Evolutionary conservation across 345 rosid genomes (phyloP), one percentile per base, ranked within the genome.

Genomic region (Balakata baccata): DNA sequence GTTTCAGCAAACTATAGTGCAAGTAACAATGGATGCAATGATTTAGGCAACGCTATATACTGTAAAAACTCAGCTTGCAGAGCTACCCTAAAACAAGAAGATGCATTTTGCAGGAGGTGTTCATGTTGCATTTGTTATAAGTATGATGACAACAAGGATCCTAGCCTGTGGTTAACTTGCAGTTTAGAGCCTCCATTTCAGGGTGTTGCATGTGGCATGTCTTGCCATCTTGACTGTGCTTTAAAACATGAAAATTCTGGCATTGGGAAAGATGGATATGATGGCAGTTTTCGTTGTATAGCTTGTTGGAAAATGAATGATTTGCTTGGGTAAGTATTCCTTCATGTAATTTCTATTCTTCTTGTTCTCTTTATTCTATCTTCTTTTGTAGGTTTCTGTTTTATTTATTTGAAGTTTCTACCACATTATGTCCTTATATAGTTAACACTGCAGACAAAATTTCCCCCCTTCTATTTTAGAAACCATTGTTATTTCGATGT

Each of bases 131-230:
- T 92, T 20, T 95, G 99, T 78, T 82, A 69, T 34, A 85, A 77
- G 73, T 95, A 87, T 75, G 99, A 92, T 72, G 98, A 95, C 85
- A 90, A 90, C 63, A 95, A 95, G 83, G 99, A 92, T 81, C 96
- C 96, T 57, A 95, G 98, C 79, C 81, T 95, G 64, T 95, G 99
- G 99, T 75, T 93, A 61, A 84, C 82, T 70, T 95, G 99, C 79
- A 83, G 85, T 82, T 74, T 87, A 10, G 94, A 91, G 75, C 84
- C 90, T 71, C 96, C 89, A 39, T 86, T 72, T 72, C 84, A 70
- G 66, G 90, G 87, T 14, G 82, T 86, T 81, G 82, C 89, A 50
- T 96, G 99, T 83, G 94, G 93, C 25, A 77, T 89, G 91, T 90
- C 96, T 22, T 90, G 90, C 77, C 99, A 96, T 81, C 89, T 96